Base-by-base conservation (phyloP, 2,329 filamentous ascomycete genomes). In the Spiromastix sp. region DNA sequence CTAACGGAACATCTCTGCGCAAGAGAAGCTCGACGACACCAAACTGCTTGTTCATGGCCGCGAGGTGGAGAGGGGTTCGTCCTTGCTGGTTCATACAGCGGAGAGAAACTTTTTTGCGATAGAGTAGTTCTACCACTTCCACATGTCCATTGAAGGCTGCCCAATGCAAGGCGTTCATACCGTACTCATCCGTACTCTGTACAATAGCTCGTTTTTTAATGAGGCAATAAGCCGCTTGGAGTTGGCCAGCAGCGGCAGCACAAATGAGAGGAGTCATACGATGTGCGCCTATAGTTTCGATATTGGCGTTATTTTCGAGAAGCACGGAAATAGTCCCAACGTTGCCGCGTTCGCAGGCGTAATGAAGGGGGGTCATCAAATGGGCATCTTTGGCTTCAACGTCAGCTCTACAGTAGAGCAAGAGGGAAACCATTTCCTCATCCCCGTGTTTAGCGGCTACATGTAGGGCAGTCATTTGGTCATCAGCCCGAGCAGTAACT, bases 161-260 rank as follows among this genome's bases (percentile, higher is more conserved):
- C 57, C 56, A 60, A 32, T 62, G 59, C 13, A 61, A 33, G 1
- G 55, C 50, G 6, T 54, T 58, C 57, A 60, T 61, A 4, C 48
- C 51, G 11, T 43, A 47, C 31, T 61, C 55, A 32, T 55, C 56
- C 2, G 40, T 38, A 24, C 41, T 41, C 29, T 47, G 46, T 5
- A 38, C 32, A 4, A 48, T 52, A 1, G 57, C 55, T 35, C 51
- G 59, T 30, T 45, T 49, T 28, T 52, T 51, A 4, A 61, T 30
- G 4, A 62, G 46, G 32, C 52, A 42, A 17, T 53, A 43, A 5
- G 52, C 52, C 15, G 47, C 48, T 16, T 38, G 33, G 9, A 51
- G 32, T 13, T 49, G 45, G 1, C 57, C 59, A 10, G 47, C 41
- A 21, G 50, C 50, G 12, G 58, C 56, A 4, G 59, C 57, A 34